A percentile compares a stretch with the other conserved stretches of the same genome.
phyloP scores from a whole-genome alignment of 768 basidiomycete genomes.

The Boletus fagicola region DNA sequence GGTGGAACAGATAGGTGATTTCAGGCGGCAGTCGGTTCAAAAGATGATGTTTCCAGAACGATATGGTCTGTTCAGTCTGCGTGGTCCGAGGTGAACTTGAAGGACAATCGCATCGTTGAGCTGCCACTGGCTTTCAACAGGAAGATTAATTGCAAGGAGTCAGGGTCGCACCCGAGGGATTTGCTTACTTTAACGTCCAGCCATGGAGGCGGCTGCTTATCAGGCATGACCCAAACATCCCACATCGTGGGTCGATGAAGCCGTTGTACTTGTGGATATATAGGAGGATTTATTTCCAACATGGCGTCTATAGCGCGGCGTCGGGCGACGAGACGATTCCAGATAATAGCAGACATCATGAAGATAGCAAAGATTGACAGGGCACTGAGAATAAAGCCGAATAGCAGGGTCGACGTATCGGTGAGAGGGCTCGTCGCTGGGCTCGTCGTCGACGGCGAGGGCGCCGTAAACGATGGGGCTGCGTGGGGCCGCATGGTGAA shows the following conservation, averaged over 20 bases:
- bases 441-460: constrained; percentile 6
- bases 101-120: constrained; percentile 2
- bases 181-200: constrained; percentile 21
- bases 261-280: background rate
- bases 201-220: constrained; percentile 13
- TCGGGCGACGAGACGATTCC: constrained; percentile 34
- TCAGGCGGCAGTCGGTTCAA: constrained; percentile 22
- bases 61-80: constrained; percentile 5
- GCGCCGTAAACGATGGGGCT: background rate
- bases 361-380: constrained; percentile 32
- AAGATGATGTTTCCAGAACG: constrained; percentile 25
- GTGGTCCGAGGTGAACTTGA: background rate
- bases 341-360: constrained; percentile 30
- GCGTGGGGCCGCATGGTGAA: constrained; percentile 15
- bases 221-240: constrained; percentile 21
- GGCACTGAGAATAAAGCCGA: constrained; percentile 34
- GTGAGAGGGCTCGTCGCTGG: background rate
- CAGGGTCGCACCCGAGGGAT: constrained; percentile 20
- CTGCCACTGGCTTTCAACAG: constrained; percentile 27
- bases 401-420: constrained; percentile 28
- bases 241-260: constrained; percentile 23
- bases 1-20: constrained; percentile 29
- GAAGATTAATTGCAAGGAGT: background rate
- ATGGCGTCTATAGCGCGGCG: constrained; percentile 29
- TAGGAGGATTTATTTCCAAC: constrained; percentile 3